Evolutionary conservation across 2,329 filamentous ascomycete genomes (phyloP).

Genomic region (Coniochaeta hoffmannii): DNA sequence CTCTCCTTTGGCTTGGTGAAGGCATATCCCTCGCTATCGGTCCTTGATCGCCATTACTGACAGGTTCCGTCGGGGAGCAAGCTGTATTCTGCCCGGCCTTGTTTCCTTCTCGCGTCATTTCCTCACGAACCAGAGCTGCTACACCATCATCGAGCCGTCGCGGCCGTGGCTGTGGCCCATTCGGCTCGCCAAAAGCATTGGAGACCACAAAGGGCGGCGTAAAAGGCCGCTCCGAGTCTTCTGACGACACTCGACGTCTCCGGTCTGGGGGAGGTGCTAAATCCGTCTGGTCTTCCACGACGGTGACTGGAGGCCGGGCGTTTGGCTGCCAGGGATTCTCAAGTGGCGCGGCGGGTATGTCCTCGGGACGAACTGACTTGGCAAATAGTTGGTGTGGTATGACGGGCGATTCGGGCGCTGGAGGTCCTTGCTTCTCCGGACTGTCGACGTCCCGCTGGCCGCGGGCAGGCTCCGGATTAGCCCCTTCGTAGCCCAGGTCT

Average conservation of each 20-base stretch:
- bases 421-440: background rate
- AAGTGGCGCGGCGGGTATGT: constrained; percentile 6
- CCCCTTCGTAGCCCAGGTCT: background rate
- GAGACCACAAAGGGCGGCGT: background rate
- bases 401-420: background rate
- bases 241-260: background rate
- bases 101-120: background rate
- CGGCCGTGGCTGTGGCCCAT: background rate
- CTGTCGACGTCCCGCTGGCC: background rate
- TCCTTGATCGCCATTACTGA: background rate
- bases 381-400: background rate
- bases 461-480: background rate
- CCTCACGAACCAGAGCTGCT: background rate
- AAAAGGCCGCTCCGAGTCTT: background rate
- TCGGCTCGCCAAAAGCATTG: constrained; percentile 1
- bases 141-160: background rate
- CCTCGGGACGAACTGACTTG: constrained; percentile 3
- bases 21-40: background rate
- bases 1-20: background rate
- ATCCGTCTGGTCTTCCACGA: background rate
- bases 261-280: background rate
- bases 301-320: background rate
- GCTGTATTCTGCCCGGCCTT: background rate
- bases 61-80: background rate
- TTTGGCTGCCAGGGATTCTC: constrained; percentile 8